Evolutionary conservation across 2,329 filamentous ascomycete species (phyloP).

Genomic region (Aspergillus persii): DNA sequence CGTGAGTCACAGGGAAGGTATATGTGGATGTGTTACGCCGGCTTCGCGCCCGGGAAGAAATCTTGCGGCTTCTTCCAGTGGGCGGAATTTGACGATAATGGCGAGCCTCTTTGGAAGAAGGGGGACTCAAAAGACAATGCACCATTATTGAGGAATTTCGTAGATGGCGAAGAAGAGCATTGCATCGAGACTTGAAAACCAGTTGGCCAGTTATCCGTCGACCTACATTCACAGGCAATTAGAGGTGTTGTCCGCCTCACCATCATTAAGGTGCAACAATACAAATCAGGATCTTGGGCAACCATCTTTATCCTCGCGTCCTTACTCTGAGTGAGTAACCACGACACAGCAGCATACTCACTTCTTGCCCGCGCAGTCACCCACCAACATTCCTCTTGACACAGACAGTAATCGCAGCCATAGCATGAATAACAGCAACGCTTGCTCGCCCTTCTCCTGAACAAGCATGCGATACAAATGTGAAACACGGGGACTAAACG

Average conservation of each 20-base stretch:
- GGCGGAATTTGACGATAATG: conserved; percentile 84
- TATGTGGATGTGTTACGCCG: conserved; percentile 90
- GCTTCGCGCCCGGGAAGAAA: conserved; percentile 44
- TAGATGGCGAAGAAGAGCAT: conserved; percentile 1
- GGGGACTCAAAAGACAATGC: conserved; percentile 16
- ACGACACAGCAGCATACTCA: neutral
- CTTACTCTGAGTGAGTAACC: neutral
- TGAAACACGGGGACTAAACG: neutral
- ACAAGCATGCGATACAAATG: neutral
- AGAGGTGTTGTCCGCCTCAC: neutral
- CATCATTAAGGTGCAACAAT: neutral
- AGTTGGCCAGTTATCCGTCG: neutral
- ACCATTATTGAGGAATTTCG: conserved; percentile 28
- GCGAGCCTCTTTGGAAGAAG: conserved; percentile 65
- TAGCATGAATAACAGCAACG: neutral
- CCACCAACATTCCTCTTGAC: neutral
- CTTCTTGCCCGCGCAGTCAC: neutral
- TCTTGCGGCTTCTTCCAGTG: conserved; percentile 79
- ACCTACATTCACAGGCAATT: neutral
- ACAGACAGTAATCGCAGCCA: neutral
- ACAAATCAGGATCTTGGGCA: neutral
- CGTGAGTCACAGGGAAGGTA: conserved; percentile 75
- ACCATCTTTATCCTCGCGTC: neutral
- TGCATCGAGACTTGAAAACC: neutral
- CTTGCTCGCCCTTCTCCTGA: neutral